phyloP scores from a whole-genome alignment of 176 grass and related monocot species.

The Rhynchospora pubera region DNA sequence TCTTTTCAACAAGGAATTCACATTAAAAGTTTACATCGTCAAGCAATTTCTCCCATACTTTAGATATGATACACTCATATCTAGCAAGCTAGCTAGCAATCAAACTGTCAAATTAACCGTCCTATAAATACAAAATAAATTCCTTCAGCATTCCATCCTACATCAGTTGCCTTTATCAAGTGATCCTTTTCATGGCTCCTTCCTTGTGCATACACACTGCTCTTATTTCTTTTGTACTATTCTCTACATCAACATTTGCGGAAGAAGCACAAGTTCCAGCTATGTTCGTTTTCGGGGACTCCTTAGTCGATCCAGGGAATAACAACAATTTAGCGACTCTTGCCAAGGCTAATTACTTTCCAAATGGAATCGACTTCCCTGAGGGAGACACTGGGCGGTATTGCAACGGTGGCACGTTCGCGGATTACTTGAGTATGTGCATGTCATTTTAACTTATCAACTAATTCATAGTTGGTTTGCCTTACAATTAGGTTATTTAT shows the following conservation, averaged over 20 bases:
- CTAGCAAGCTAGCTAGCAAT: not conserved
- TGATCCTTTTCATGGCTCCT: constrained; percentile 2
- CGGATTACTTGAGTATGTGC: constrained; percentile 31
- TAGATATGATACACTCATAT: not conserved
- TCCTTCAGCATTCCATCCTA: not conserved
- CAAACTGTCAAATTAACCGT: not conserved
- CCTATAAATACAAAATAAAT: constrained; percentile 9
- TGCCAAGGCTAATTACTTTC: constrained; percentile 38
- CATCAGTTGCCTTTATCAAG: not conserved
- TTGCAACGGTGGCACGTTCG: constrained; percentile 31
- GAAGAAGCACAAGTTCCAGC: constrained; percentile 22
- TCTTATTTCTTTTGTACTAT: not conserved
- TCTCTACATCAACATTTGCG: not conserved
- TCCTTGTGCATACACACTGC: not conserved
- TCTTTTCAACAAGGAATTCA: not conserved
- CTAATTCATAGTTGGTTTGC: not conserved
- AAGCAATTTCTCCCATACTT: not conserved
- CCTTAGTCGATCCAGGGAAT: constrained; percentile 29
- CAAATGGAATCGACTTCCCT: constrained; percentile 34
- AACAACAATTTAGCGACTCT: constrained; percentile 31
- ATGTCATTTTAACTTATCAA: constrained; percentile 1
- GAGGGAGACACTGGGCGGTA: constrained; percentile 25
- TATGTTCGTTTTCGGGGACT: constrained; percentile 33
- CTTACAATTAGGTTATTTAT: not conserved
- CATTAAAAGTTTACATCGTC: not conserved